phyloP scores from a whole-genome alignment of 2,329 filamentous ascomycete genomes.

The Canariomyces notabilis region DNA sequence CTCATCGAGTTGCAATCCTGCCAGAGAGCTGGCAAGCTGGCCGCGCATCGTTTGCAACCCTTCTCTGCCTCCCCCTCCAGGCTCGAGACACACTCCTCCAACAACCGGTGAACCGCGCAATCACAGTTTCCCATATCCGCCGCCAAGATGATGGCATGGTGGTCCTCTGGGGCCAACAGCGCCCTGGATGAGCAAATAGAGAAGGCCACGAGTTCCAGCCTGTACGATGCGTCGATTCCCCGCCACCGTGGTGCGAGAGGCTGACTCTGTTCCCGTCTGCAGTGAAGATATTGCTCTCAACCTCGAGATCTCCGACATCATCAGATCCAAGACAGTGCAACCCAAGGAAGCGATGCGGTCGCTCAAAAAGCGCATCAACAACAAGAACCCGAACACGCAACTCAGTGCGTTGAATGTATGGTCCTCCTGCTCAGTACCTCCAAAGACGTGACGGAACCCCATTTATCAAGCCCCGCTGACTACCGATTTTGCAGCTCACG shows the following conservation, averaged over 20 bases:
- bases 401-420: slow-evolving; percentile 83
- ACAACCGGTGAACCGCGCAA: not conserved
- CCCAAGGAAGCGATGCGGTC: slow-evolving; percentile 98
- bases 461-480: slow-evolving; percentile 11
- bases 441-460: slow-evolving; percentile 18
- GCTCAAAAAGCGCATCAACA: slow-evolving; percentile 86
- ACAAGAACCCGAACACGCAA: slow-evolving; percentile 97
- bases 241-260: not conserved
- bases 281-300: slow-evolving; percentile 97
- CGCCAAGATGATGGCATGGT: slow-evolving; percentile 77
- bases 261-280: slow-evolving; percentile 13
- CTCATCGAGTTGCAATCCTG: not conserved
- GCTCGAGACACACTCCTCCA: not conserved
- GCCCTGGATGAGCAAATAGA: slow-evolving; percentile 97
- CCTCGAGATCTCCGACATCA: slow-evolving; percentile 95
- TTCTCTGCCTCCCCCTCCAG: not conserved
- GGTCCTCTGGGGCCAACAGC: slow-evolving; percentile 86
- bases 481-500: slow-evolving; percentile 61
- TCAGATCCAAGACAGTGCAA: slow-evolving; percentile 94
- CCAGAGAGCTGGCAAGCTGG: not conserved
- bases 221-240: slow-evolving; percentile 53
- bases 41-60: not conserved
- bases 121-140: not conserved
- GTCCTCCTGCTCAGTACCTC: too few relatives aligned
- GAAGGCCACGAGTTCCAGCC: slow-evolving; percentile 85